These are phyloP conservation scores for Fraxinus pennsylvanica DNA, from an alignment of 257 asterid genomes.

Conservation along the genomic window DNA sequence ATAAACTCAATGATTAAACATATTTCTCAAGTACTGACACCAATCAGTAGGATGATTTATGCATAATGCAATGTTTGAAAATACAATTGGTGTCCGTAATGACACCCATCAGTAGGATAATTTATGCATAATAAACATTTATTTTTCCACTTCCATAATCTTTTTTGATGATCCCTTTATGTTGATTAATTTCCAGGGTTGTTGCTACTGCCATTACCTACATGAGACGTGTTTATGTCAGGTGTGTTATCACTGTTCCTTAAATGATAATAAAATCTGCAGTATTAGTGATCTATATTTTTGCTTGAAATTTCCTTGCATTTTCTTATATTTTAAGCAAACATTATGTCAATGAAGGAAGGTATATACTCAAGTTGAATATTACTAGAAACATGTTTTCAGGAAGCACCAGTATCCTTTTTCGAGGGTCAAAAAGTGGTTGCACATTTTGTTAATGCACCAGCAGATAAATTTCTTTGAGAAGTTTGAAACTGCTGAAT, in stretches of 20 bases:
- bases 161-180: constrained; percentile 20
- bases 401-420: not conserved
- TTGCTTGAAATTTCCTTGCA: constrained; percentile 18
- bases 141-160: constrained; percentile 8
- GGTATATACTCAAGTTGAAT: not conserved
- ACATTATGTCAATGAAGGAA: not conserved
- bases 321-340: not conserved
- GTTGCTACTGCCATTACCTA: constrained; percentile 93
- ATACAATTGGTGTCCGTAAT: not conserved
- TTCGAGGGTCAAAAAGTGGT: not conserved
- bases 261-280: too few relatives aligned
- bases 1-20: not conserved
- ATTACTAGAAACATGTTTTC: not conserved
- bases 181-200: constrained; percentile 65
- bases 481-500: not conserved
- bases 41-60: not conserved
- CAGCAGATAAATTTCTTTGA: not conserved
- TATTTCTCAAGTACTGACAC: not conserved
- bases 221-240: constrained; percentile 91
- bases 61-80: not conserved
- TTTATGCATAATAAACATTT: not conserved
- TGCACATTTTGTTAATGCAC: not conserved
- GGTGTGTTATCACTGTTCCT: constrained; percentile 6
- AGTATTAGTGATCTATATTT: not conserved
- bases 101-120: not conserved